Conservation (phyloP, 1,284 basidiomycete genomes). For the Veloboletus limbatus region DNA sequence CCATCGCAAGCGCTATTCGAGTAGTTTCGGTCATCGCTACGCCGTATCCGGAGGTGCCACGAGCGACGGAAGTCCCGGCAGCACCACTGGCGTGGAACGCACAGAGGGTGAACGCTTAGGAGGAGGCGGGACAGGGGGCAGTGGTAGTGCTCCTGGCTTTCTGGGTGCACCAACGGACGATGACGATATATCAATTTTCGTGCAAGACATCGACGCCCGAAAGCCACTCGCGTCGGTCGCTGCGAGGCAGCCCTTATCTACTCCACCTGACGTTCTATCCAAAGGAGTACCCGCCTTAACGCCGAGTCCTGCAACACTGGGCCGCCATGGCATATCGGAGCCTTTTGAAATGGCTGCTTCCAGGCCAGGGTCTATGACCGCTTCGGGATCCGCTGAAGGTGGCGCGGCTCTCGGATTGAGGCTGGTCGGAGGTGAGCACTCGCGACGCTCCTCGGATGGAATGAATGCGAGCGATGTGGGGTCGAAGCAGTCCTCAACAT, state of each 20-base stretch:
- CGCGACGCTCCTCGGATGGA: constrained; percentile 10
- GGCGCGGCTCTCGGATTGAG: constrained; percentile 14
- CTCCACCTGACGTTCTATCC: neutral
- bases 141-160: constrained; percentile 35
- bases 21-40: constrained; percentile 71
- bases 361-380: constrained; percentile 3
- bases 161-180: constrained; percentile 56
- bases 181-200: constrained; percentile 72
- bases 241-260: constrained; percentile 17
- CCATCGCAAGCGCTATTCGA: constrained; percentile 58
- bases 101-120: constrained; percentile 25
- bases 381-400: neutral
- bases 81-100: constrained; percentile 22
- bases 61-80: constrained; percentile 38
- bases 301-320: constrained; percentile 11
- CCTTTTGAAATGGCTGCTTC: constrained; percentile 2
- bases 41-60: constrained; percentile 41
- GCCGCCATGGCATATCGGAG: no score
- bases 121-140: no score
- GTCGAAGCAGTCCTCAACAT: constrained; percentile 23
- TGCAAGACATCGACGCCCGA: constrained; percentile 67
- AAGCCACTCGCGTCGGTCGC: constrained; percentile 47
- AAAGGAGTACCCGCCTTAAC: neutral
- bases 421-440: constrained; percentile 18
- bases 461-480: constrained; percentile 15